Evolutionary conservation across 495 filamentous ascomycete genomes (phyloP).

Genomic region (Penicillium psychrofluorescens): DNA sequence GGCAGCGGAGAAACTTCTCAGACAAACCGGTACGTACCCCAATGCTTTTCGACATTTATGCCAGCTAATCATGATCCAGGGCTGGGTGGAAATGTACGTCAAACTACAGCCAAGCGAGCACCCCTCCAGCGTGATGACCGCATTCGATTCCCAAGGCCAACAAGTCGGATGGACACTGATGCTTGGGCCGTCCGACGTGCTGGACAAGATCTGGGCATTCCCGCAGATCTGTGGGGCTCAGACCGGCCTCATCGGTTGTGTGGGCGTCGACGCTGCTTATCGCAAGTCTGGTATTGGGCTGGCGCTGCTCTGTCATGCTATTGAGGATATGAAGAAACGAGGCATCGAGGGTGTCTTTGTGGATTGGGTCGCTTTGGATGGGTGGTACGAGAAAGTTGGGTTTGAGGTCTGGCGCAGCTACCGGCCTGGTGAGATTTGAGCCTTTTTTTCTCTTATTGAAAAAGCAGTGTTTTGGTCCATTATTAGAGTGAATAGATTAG

Average conservation of each 20-base stretch:
- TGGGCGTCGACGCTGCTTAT: slow-evolving; percentile 36
- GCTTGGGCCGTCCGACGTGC: slow-evolving; percentile 24
- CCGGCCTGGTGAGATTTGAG: slow-evolving; percentile 24
- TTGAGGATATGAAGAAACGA: slow-evolving; percentile 41
- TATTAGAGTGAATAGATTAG: not conserved
- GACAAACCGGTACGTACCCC: slow-evolving; percentile 24
- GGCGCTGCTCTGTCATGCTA: slow-evolving; percentile 38
- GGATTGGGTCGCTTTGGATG: slow-evolving; percentile 43
- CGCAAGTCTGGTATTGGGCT: slow-evolving; percentile 39
- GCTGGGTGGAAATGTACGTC: slow-evolving; percentile 41
- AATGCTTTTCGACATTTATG: not conserved
- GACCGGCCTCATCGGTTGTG: slow-evolving; percentile 43
- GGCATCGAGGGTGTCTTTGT: slow-evolving; percentile 43
- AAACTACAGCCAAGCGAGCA: slow-evolving; percentile 28
- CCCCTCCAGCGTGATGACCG: slow-evolving; percentile 39
- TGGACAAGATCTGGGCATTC: slow-evolving; percentile 38
- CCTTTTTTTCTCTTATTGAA: not conserved
- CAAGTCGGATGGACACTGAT: slow-evolving; percentile 47
- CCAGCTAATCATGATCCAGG: slow-evolving; percentile 16
- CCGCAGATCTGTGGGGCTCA: slow-evolving; percentile 35
- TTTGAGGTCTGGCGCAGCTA: slow-evolving; percentile 40
- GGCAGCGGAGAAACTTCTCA: slow-evolving; percentile 37
- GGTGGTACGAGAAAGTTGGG: slow-evolving; percentile 44
- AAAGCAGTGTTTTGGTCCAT: too few relatives aligned
- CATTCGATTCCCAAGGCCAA: slow-evolving; percentile 29